Evolutionary conservation across 352 stramenopile genomes (phyloP), one percentile per base, ranked within the genome.

Genomic region (Pythium folliculosum): DNA sequence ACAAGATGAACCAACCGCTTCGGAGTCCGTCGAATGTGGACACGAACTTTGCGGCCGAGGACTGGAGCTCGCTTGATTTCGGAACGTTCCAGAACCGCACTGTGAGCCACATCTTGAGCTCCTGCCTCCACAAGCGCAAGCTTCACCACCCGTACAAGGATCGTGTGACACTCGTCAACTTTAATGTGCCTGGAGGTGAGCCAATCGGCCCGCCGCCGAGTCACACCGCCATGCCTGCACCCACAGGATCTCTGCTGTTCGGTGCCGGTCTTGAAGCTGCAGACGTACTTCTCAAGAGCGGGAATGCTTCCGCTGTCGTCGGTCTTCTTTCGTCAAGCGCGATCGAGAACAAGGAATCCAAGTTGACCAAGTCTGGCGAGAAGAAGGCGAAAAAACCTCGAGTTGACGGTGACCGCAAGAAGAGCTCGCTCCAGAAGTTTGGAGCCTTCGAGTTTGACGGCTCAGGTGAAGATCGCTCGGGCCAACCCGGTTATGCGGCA

Each of bases 101-200:
- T 13, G 86, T 94, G 50, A 94, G 84, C 67, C 86, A 91, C 60
- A 94, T 94, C 60, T 60, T 94, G 43, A 91, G 84, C 62, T 92
- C 86, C 5, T 94, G 86, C 59, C 65, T 92, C 61, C 82, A 94
- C 75, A 92, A 92, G 74, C 77, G 86, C 52, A 94, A 94, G 68
- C 62, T 94, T 17, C 80, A 91, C 50, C 81, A 91, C 61, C 86
- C 86, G 13, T 94, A 94, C 79, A 94, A 94, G 75, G 87, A 94
- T 54, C 84, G 89, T 44, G 81, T 94, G 32, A 88, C 91, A 58
- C 72, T 94, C 3, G 80, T 94, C 60, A 94, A 94, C 63, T 92
- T 94, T 60, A 89, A 81, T n/a, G 75, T 92, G 5, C 74, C 84
- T 6, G 68, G 78, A 19, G 72, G 66, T n/a, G 67, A 73, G 21